These are phyloP conservation scores for Delitschia confertaspora DNA, from an alignment of 495 filamentous ascomycete genomes.

Conservation along the genomic window DNA sequence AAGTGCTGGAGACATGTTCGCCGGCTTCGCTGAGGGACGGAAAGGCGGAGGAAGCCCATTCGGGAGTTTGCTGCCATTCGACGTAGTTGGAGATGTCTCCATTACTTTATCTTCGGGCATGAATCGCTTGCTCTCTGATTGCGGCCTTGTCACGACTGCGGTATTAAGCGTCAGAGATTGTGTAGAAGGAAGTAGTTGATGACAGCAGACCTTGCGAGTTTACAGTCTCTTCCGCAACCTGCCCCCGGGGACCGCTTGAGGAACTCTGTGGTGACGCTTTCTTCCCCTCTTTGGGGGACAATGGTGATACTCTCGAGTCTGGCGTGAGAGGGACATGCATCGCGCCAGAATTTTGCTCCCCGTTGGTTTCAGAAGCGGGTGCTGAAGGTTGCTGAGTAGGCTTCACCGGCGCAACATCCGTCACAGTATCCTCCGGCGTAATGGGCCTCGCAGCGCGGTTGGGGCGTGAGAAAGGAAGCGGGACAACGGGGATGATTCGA, in stretches of 20 bases:
- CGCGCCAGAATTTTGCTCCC: conserved; percentile 3
- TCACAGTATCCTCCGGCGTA: conserved; percentile 15
- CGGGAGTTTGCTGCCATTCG: neutral
- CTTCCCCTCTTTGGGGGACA: no score
- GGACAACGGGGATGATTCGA: conserved; percentile 27
- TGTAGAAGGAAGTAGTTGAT: neutral
- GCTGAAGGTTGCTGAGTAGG: conserved; percentile 1
- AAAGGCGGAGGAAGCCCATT: conserved; percentile 29
- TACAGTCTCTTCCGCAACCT: conserved; percentile 2
- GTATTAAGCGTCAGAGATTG: neutral
- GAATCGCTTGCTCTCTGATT: neutral
- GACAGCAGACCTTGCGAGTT: conserved; percentile 11
- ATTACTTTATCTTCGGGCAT: no score
- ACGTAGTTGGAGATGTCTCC: no score
- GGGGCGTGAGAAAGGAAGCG: conserved; percentile 13
- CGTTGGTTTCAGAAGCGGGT: neutral
- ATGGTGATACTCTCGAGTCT: conserved; percentile 21
- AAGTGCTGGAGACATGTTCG: conserved; percentile 18
- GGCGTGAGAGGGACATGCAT: conserved; percentile 19
- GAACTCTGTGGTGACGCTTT: no score
- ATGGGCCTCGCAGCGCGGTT: conserved; percentile 12
- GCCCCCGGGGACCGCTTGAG: neutral
- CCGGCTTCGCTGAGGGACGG: conserved; percentile 23
- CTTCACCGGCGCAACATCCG: conserved; percentile 4
- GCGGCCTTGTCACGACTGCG: neutral